phyloP scores from a whole-genome alignment of 2,329 filamentous ascomycete genomes.

The Pyrenochaeta sp. region DNA sequence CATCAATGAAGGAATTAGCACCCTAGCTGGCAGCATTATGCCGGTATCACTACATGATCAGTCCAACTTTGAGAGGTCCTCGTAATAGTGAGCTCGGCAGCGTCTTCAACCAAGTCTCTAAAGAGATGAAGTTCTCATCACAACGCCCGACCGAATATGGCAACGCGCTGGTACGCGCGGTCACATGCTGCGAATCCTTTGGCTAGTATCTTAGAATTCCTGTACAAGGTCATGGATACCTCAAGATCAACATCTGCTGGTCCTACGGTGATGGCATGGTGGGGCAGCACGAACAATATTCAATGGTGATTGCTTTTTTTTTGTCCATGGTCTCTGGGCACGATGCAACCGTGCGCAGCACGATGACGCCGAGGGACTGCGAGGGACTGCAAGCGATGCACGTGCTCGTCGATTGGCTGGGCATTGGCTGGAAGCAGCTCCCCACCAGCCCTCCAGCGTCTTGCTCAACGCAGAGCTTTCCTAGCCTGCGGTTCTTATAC shows the following conservation, averaged over 20 bases:
- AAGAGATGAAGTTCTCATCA: background rate
- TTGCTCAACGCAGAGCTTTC: constrained; percentile 20
- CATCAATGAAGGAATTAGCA: too few species aligned
- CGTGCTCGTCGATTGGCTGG: constrained; percentile 27
- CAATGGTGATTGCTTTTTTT: background rate
- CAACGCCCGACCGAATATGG: constrained; percentile 1
- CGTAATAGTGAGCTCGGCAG: background rate
- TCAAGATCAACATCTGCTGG: background rate
- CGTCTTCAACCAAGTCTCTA: background rate
- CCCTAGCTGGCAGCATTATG: too few species aligned
- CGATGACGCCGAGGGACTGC: constrained; percentile 9
- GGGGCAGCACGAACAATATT: background rate
- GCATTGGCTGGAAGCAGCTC: constrained; percentile 17
- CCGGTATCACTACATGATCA: too few species aligned
- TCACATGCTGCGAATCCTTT: background rate
- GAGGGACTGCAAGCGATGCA: constrained; percentile 11
- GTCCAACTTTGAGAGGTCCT: background rate
- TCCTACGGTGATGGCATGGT: background rate
- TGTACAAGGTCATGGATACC: background rate
- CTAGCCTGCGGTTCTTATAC: constrained; percentile 8
- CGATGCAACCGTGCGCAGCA: background rate
- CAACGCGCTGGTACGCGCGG: background rate
- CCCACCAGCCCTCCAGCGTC: constrained; percentile 4
- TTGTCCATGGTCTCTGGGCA: background rate
- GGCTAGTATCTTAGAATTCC: background rate